Evolutionary conservation across 306 rosid genomes (phyloP).

Genomic region (Clitoria ternatea): DNA sequence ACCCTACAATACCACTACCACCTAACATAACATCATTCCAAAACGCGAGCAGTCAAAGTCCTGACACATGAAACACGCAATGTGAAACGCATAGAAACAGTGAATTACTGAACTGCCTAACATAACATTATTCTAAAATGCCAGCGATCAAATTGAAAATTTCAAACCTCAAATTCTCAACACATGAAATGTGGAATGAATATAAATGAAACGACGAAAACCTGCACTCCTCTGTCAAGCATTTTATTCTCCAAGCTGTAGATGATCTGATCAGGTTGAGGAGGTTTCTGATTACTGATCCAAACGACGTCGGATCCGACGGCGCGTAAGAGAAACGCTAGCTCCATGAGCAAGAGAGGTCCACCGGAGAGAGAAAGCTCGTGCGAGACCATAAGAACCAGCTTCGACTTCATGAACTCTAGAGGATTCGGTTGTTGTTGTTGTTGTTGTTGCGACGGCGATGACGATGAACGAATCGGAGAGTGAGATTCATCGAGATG

Average conservation of each 20-base stretch:
- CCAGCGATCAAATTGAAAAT: no score
- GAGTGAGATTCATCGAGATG: constrained; percentile 13
- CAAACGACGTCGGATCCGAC: constrained; percentile 75
- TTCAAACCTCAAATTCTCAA: no score
- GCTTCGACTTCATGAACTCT: constrained; percentile 76
- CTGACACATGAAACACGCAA: background rate
- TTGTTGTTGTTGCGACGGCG: no score
- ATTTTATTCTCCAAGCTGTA: constrained; percentile 77
- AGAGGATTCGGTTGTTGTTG: no score
- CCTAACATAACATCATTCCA: no score
- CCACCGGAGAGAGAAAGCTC: constrained; percentile 80
- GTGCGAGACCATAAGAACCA: constrained; percentile 83
- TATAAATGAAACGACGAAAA: no score
- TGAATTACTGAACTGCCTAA: no score
- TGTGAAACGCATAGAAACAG: background rate
- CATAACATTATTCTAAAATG: no score
- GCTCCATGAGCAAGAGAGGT: constrained; percentile 77
- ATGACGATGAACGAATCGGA: constrained; percentile 34
- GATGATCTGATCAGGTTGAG: constrained; percentile 44
- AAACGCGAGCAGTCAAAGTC: no score
- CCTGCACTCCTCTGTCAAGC: constrained; percentile 86
- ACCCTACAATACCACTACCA: background rate
- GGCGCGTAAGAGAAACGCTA: constrained; percentile 68
- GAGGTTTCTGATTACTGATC: constrained; percentile 62
- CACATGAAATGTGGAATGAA: no score